phyloP scores from a whole-genome alignment of 2,329 filamentous ascomycete species.

The Thielaviopsis cerberus region DNA sequence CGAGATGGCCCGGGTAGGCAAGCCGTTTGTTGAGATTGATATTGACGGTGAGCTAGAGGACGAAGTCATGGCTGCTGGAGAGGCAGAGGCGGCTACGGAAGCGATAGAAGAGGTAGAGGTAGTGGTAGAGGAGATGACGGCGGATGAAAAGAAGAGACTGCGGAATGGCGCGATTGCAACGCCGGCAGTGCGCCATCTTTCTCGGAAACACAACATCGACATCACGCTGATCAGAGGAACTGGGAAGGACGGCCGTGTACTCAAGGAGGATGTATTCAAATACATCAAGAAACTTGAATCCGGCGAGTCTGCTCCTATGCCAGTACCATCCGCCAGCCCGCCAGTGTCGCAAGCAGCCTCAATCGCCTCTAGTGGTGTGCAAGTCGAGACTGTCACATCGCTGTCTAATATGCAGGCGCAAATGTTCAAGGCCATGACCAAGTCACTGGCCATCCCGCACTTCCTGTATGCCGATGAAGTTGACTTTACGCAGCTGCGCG shows the following conservation, averaged over 20 bases:
- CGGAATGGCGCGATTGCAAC: constrained; percentile 66
- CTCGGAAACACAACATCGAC: constrained; percentile 59
- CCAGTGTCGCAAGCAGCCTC: constrained; percentile 13
- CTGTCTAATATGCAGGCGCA: constrained; percentile 66
- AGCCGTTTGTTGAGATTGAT: constrained; percentile 87
- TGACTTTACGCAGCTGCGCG: constrained; percentile 57
- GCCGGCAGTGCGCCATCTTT: constrained; percentile 75
- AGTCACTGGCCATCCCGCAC: constrained; percentile 76
- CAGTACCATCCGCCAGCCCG: constrained; percentile 10
- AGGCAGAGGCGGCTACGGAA: constrained; percentile 9
- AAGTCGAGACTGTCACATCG: constrained; percentile 48
- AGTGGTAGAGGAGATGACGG: constrained; percentile 16
- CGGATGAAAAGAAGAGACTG: constrained; percentile 23
- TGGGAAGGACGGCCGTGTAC: constrained; percentile 73
- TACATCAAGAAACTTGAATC: constrained; percentile 32
- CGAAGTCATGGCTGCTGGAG: constrained; percentile 1
- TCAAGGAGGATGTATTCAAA: constrained; percentile 77
- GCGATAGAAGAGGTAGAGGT: constrained; percentile 17
- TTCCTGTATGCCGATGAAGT: constrained; percentile 88
- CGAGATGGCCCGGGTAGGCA: constrained; percentile 89
- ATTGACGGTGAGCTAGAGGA: constrained; percentile 48
- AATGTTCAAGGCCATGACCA: constrained; percentile 98
- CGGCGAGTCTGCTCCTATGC: constrained; percentile 23
- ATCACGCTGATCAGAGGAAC: constrained; percentile 67
- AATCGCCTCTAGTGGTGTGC: constrained; percentile 23